Evolutionary conservation across 352 stramenopile genomes (phyloP), one percentile per base, ranked within the genome.

Genomic region (Nothophytophthora sp.): DNA sequence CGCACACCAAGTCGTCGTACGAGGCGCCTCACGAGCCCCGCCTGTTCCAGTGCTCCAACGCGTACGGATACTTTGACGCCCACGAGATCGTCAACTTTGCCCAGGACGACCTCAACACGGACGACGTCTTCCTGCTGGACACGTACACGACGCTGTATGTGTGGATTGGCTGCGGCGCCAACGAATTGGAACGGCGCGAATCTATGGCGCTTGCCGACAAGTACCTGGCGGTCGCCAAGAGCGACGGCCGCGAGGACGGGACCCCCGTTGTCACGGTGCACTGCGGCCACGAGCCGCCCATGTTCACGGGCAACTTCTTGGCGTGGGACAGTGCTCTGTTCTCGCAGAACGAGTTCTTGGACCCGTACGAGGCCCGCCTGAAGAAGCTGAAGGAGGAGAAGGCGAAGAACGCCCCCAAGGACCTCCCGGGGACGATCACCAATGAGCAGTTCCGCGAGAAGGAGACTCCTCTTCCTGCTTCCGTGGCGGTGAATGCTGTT

Each of bases 111-210:
- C 72, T 98, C 29, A 95, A 93, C 64, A 73, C 81, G 7, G 86
- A 95, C 40, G 90, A 98, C 47, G 88, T 98, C 20, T 96, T 96
- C 63, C 73, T 98, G 11, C 63, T 98, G 10, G 90, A 98, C 67
- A 91, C 82, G 43, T 96, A 90, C 67, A 92, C 83, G 45, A 83
- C 71, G 25, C 65, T 98, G 41, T 98, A 92, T 60, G 74, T 98
- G 12, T 98, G 91, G 91, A 86, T 97, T 33, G 91, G 91, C 50
- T 54, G 57, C 32, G 73, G 79, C 50, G 82, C 81, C 4, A 94
- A 88, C 46, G 79, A 92, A 24, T 35, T 69, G 5, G 82, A 94
- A 63, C 90, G 95, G 65, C 69, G 72, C 22, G 73, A 88, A 25
- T 59, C 76, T 4, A 55, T 86, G 41, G 56, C 70, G 54, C 64